Evolutionary conservation across 768 basidiomycete species (phyloP).

Genomic region (Lactarius pseudohatsudake): DNA sequence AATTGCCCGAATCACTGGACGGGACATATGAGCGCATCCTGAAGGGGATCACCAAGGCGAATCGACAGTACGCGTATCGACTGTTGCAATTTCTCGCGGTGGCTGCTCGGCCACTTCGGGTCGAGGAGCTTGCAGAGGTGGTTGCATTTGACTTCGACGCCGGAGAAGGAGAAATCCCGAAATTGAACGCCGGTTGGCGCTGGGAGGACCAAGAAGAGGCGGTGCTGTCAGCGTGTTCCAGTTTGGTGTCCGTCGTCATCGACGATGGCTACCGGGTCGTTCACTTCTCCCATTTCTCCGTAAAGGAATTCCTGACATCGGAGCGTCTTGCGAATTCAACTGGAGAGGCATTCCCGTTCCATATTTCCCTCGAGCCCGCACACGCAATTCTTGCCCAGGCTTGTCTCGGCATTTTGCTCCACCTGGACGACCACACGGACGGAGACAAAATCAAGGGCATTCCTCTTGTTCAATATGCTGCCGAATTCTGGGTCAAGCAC

Average conservation of each 20-base stretch:
- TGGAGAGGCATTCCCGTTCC: neutral
- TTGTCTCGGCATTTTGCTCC: neutral
- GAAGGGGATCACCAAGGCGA: neutral
- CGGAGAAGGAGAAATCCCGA: neutral
- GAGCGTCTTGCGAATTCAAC: neutral
- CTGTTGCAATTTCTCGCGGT: neutral
- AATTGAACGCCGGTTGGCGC: neutral
- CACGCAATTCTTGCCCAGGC: neutral
- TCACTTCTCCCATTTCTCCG: no score
- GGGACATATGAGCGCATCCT: neutral
- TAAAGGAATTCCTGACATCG: neutral
- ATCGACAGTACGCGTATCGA: neutral
- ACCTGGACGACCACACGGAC: neutral
- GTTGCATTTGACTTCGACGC: neutral
- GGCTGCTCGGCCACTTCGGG: neutral
- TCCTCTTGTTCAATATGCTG: neutral
- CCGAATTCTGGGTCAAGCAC: neutral
- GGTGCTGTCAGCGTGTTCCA: neutral
- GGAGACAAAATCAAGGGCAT: neutral
- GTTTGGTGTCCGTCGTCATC: neutral
- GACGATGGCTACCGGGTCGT: neutral
- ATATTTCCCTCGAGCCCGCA: neutral
- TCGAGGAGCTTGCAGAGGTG: conserved; percentile 5
- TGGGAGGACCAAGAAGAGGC: neutral
- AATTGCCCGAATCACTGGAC: neutral